phyloP scores from a whole-genome alignment of 176 grass and related monocot species.

The Musa acuminata region DNA sequence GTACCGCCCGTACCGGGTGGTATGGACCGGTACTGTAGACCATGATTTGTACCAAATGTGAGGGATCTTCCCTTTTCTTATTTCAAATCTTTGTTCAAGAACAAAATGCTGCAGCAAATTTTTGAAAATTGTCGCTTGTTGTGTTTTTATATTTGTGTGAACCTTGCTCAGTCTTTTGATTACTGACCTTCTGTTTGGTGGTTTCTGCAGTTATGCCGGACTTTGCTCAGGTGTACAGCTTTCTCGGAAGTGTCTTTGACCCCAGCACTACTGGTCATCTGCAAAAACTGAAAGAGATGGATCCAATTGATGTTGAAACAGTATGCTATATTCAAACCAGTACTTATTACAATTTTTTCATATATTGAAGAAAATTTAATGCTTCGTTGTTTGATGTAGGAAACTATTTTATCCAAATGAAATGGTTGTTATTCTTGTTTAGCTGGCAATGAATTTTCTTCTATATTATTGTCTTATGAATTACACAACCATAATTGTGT shows the following conservation, averaged over 20 bases:
- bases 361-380: slow-evolving; percentile 1
- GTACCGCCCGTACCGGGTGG: no score
- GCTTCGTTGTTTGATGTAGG: neutral
- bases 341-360: slow-evolving; percentile 2
- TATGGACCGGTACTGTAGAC: no score
- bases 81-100: neutral
- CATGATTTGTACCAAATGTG: no score
- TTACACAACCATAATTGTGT: neutral
- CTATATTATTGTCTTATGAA: no score
- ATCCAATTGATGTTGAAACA: slow-evolving; percentile 84
- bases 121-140: neutral
- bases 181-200: slow-evolving; percentile 18
- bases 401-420: neutral
- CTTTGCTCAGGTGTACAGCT: slow-evolving; percentile 68
- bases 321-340: slow-evolving; percentile 32
- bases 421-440: neutral
- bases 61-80: neutral
- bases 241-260: slow-evolving; percentile 87
- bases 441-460: no score
- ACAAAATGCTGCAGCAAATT: neutral
- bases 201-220: slow-evolving; percentile 51
- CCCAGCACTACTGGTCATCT: slow-evolving; percentile 61
- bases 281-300: slow-evolving; percentile 65
- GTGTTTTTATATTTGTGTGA: slow-evolving; percentile 8
- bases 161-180: slow-evolving; percentile 15